Evolutionary conservation across 2,329 filamentous ascomycete genomes (phyloP), one percentile per base, ranked within the genome.

Genomic region (Ceratocystis smalleyi): DNA sequence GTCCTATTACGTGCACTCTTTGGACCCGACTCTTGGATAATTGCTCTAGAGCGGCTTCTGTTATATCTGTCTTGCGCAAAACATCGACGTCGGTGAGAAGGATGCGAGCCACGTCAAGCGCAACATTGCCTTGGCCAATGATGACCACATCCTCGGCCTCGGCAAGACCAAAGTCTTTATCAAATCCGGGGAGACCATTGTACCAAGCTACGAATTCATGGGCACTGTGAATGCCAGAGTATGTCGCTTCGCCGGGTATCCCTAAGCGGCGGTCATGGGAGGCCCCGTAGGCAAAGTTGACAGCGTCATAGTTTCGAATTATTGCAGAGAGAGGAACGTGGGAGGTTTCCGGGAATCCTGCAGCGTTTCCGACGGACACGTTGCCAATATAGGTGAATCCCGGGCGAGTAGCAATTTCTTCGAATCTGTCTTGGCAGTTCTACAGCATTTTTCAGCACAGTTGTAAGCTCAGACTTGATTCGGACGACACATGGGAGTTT

Each of bases 141-240:
- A 99, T 81, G 40, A 96, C 83, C 1, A 89, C 94, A 61, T 96
- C 89, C 0, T 87, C 88, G 8, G 79, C 77, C 0, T 83, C 81
- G 30, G 97, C 79, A 2, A 67, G 27, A 71, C 90, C 82, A 0
- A 91, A 88, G n/a, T 81, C 77, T 6, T 96, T 76, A 69, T 81
- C 74, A 22, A 86, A 81, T 69, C 95, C 88, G 0, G 94, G 94
- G 2, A 96, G 79, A 2, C 94, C 94, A 73, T 99, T 99, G 74
- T 99, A 99, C 94, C 94, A 99, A 19, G 91, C 94, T 1, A 99
- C 94, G 72, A 97, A 96, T 47, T 91, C 87, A 32, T 94, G 83
- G 1, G 94, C 94, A 6, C 91, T 96, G 72, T 91, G 87, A 19
- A 97, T 84, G 2, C 89, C 89, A 30, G 79, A 77, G 5, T 94